Evolutionary conservation across 2,329 filamentous ascomycete species (phyloP), one percentile per base, ranked within the genome.

Genomic region (Corinectria fuckeliana): DNA sequence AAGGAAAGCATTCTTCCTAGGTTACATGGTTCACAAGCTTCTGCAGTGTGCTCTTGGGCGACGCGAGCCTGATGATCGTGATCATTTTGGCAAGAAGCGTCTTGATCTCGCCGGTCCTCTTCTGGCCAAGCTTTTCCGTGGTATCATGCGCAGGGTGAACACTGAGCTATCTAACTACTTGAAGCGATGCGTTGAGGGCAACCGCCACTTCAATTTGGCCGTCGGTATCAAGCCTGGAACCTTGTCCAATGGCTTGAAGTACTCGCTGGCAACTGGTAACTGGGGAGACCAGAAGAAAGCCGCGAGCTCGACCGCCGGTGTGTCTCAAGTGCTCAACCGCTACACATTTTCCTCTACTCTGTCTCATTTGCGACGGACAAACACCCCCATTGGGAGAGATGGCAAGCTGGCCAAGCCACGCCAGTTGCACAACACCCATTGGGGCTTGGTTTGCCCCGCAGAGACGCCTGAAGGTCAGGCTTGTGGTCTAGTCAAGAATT

Each of bases 241-340:
- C 18, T 84, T 99, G 67, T 96, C 93, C 18, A 96, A 95, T 73
- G 95, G 94, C 49, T 80, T 99, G 66, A 97, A 97, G 75, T 99
- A 99, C 78, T 97, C 95, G 51, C 83, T 99, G 62, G 94, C 95
- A 23, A 99, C 95, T 13, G 95, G 95, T 67, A 99, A 99, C 78
- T 99, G 95, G 96, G 96, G 95, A 72, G 95, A 99, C 67, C 95
- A 99, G 81, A 99, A 98, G 85, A 99, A 98, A 82, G 93, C 95
- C 18, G 91, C 91, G 70, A 94, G 90, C 69, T 92, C 93, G 1
- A 98, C 96, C 65, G 95, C 95, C 45, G 96, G 95, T 83, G 95
- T 99, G 45, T 98, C 94, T 47, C 95, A 99, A 79, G 96, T 99
- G 78, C 80, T 99, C 72, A 99, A 97, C 81, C 88, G 95, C 75